Percentiles rank a stretch among this genome's conserved stretches.
These are phyloP conservation scores for Herpetomonas tarakana DNA, from an alignment of 208 protist species.

Conservation along the genomic window DNA sequence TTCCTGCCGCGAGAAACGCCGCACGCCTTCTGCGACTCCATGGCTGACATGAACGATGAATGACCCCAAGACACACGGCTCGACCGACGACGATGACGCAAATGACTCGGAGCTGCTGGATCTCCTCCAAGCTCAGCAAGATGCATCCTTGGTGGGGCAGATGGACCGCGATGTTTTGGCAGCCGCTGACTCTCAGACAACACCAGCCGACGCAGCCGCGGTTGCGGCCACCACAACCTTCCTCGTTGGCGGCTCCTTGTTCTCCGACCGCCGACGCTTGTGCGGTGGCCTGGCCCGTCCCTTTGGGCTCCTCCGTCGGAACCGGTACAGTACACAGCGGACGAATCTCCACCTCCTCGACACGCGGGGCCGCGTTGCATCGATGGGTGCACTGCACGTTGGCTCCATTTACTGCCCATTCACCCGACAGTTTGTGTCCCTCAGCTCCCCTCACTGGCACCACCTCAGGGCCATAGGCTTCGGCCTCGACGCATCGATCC, in stretches of 20 bases:
- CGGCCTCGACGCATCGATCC: slow-evolving; percentile 20
- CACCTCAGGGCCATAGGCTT: slow-evolving; percentile 43
- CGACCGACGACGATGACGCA: too few species aligned
- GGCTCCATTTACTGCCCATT: slow-evolving; percentile 58
- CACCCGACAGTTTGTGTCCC: slow-evolving; percentile 44
- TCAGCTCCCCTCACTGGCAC: slow-evolving; percentile 47
- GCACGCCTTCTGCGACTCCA: too few species aligned
- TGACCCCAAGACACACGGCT: too few species aligned
- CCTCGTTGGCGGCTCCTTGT: slow-evolving; percentile 51
- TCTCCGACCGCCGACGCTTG: too few species aligned
- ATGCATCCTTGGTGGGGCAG: slow-evolving; percentile 7
- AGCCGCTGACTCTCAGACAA: neutral
- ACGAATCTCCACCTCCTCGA: slow-evolving; percentile 1
- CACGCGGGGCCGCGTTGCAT: neutral
- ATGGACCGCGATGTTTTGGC: neutral
- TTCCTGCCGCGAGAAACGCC: too few species aligned
- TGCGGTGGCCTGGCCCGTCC: too few species aligned
- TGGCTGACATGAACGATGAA: too few species aligned
- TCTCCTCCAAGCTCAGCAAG: slow-evolving; percentile 17
- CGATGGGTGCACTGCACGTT: slow-evolving; percentile 7
- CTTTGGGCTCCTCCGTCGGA: neutral
- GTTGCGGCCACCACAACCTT: slow-evolving; percentile 6
- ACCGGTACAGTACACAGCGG: neutral
- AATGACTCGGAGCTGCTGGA: slow-evolving; percentile 30
- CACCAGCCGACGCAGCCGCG: neutral